These are phyloP conservation scores for Chrysoporthe austroafricana DNA, from an alignment of 2,329 filamentous ascomycete species.

Conservation along the genomic window DNA sequence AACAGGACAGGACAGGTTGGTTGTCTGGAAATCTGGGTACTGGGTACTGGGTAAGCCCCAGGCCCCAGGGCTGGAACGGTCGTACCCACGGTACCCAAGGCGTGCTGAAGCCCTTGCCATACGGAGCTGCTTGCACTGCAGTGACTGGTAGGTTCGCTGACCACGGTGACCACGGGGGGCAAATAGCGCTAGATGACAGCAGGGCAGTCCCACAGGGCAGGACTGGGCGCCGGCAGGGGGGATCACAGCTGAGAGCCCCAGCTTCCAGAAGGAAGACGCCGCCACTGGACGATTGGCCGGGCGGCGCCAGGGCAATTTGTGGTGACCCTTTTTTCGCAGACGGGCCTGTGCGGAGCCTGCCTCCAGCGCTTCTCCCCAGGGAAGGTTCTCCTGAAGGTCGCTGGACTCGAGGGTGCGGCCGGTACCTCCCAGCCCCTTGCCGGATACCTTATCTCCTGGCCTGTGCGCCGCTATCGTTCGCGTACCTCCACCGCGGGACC, in stretches of 20 bases:
- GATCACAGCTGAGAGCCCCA: background rate
- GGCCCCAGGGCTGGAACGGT: background rate
- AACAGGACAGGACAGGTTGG: constrained; percentile 27
- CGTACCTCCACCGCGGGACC: constrained; percentile 20
- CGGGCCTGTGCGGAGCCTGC: constrained; percentile 5
- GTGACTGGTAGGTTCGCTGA: background rate
- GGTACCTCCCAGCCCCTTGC: constrained; percentile 11
- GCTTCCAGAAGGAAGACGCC: constrained; percentile 2
- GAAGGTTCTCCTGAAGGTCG: constrained; percentile 16
- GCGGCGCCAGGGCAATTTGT: background rate
- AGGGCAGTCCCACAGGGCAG: background rate
- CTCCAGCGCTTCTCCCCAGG: constrained; percentile 1
- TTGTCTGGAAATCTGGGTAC: constrained; percentile 5
- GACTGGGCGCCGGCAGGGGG: background rate
- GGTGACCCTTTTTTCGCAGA: constrained; percentile 7
- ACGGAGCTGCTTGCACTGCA: background rate
- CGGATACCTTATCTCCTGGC: constrained; percentile 13
- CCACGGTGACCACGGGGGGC: no score
- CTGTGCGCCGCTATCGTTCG: constrained; percentile 6
- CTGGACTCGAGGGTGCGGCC: background rate
- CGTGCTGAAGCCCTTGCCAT: background rate
- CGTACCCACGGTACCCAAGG: background rate
- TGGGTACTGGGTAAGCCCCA: background rate
- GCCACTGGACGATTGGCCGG: background rate
- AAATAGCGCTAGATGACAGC: background rate